Conservation (phyloP, 2,329 filamentous ascomycete species). For the Aspergillus sp. region DNA sequence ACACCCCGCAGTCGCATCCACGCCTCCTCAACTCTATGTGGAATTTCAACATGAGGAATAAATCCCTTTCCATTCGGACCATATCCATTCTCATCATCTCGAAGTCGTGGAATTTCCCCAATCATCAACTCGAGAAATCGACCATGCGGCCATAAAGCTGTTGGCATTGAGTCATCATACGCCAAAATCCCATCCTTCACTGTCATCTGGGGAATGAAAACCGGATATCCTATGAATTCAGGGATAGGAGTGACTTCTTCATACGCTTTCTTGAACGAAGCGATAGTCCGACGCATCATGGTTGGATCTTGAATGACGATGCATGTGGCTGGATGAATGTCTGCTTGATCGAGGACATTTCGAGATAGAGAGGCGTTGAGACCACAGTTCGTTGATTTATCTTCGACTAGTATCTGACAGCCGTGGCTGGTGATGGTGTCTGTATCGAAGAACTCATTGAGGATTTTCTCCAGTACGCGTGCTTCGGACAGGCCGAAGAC, state of each 20-base stretch:
- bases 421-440: slow-evolving; percentile 15
- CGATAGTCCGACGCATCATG: slow-evolving; percentile 39
- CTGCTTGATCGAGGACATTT: slow-evolving; percentile 28
- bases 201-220: slow-evolving; percentile 14
- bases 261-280: slow-evolving; percentile 39
- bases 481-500: slow-evolving; percentile 37
- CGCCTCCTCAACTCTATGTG: slow-evolving; percentile 29
- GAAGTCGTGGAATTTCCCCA: slow-evolving; percentile 41
- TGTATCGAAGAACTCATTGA: slow-evolving; percentile 20
- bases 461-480: slow-evolving; percentile 32
- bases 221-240: slow-evolving; percentile 18
- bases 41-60: slow-evolving; percentile 42
- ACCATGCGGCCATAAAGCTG: slow-evolving; percentile 30
- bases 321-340: slow-evolving; percentile 15
- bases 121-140: slow-evolving; percentile 40
- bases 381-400: slow-evolving; percentile 44
- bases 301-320: slow-evolving; percentile 43
- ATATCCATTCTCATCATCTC: slow-evolving; percentile 41
- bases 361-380: slow-evolving; percentile 37
- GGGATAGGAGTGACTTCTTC: slow-evolving; percentile 13
- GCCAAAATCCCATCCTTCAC: slow-evolving; percentile 1
- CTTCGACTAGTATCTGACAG: slow-evolving; percentile 36
- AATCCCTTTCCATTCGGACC: slow-evolving; percentile 41
- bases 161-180: slow-evolving; percentile 4
- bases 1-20: slow-evolving; percentile 16